Evolutionary conservation across 768 basidiomycete species (phyloP).

Genomic region (Trichaptum fuscoviolaceum): DNA sequence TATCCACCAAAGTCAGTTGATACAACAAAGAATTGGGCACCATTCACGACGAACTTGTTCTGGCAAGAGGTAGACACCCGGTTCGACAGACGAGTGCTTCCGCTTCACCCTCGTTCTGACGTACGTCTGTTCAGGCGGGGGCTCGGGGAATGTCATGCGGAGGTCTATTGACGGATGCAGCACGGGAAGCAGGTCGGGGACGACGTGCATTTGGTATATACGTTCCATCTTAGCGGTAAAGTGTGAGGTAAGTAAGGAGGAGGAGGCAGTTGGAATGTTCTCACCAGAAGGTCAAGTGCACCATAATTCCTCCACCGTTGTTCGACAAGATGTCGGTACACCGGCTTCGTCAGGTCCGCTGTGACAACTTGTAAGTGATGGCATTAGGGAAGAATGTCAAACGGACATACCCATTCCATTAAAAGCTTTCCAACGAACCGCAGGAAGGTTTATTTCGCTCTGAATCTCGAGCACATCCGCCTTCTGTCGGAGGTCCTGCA

Average conservation of each 20-base stretch:
- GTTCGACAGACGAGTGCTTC: constrained; percentile 47
- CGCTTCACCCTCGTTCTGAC: constrained; percentile 22
- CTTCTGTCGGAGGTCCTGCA: constrained; percentile 44
- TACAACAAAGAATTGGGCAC: not conserved
- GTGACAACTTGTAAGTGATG: constrained; percentile 1
- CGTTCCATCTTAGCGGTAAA: constrained; percentile 72
- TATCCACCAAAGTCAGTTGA: constrained; percentile 8
- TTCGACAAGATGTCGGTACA: constrained; percentile 78
- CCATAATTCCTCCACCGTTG: constrained; percentile 84
- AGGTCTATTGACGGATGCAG: constrained; percentile 74
- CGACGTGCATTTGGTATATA: constrained; percentile 82
- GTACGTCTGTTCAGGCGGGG: constrained; percentile 22
- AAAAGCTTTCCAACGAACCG: constrained; percentile 69
- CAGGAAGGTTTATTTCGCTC: constrained; percentile 79
- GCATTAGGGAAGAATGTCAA: constrained; percentile 3
- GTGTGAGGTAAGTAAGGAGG: not conserved
- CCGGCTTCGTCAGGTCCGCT: constrained; percentile 66
- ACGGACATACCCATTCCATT: constrained; percentile 70
- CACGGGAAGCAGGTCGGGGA: constrained; percentile 78
- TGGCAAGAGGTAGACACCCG: constrained; percentile 63
- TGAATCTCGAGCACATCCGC: constrained; percentile 67
- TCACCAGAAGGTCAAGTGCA: constrained; percentile 74
- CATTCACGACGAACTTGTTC: constrained; percentile 48
- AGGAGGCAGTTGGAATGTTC: constrained; percentile 22
- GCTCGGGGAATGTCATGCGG: constrained; percentile 50